These are phyloP conservation scores for Rubia tinctorum DNA, from an alignment of 305 asterid genomes.

Conservation along the genomic window DNA sequence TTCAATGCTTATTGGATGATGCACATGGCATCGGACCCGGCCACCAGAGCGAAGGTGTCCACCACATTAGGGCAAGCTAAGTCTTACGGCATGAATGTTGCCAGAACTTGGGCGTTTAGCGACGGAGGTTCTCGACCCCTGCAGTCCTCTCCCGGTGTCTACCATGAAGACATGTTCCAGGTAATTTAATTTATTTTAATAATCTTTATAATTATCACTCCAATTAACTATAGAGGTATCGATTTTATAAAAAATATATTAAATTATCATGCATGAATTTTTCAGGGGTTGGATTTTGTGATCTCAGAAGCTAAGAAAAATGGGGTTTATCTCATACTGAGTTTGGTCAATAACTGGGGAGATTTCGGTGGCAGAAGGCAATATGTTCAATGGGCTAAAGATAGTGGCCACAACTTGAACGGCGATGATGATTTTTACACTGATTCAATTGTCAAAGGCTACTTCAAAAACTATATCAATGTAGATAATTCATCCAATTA, in stretches of 20 bases:
- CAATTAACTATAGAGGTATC: background rate
- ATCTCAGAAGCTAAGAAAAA: constrained; percentile 11
- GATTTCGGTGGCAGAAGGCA: constrained; percentile 57
- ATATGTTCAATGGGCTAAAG: constrained; percentile 14
- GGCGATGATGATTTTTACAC: constrained; percentile 59
- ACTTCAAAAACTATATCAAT: constrained; percentile 2
- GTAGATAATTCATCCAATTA: background rate
- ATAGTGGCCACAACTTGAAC: constrained; percentile 40
- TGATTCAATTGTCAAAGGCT: constrained; percentile 35
- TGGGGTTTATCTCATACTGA: constrained; percentile 45
- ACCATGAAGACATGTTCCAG: constrained; percentile 47
- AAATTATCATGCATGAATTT: background rate
- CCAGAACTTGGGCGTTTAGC: constrained; percentile 61
- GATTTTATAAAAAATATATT: background rate
- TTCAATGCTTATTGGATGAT: constrained; percentile 65
- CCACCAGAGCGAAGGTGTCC: constrained; percentile 36
- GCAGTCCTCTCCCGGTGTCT: constrained; percentile 42
- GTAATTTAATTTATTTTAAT: constrained; percentile 10
- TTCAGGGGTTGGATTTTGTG: constrained; percentile 62
- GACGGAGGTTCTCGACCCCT: constrained; percentile 53
- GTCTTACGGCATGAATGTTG: constrained; percentile 49
- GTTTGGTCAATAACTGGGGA: constrained; percentile 56
- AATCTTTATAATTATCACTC: too few species aligned
- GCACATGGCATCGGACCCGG: constrained; percentile 48
- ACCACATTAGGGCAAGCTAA: constrained; percentile 44